Base-by-base conservation (phyloP, 2,329 filamentous ascomycete species). In the Penicillium italicum region DNA sequence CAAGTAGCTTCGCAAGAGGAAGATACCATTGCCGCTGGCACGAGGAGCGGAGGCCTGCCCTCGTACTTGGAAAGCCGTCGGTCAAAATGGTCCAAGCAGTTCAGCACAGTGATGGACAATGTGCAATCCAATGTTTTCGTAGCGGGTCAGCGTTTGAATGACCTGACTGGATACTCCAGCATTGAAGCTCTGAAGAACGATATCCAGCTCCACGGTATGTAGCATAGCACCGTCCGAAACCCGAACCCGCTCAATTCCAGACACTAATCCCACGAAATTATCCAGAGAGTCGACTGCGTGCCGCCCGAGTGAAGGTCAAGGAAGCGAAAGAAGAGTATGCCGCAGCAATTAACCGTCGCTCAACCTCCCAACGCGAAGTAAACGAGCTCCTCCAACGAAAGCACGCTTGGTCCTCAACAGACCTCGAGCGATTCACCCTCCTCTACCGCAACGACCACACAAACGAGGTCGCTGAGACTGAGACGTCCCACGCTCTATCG, bases 381-480 rank as follows among this genome's bases (percentile, higher is more conserved):
- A 97, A 96, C 44, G 90, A 91, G 22, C 82, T 99, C 24, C 83
- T 99, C 8, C 93, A 96, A 59, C 85, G 94, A 55, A 97, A 99
- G 76, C 91, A 96, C 74, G 88, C 87, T 18, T 99, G 94, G 94
- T 86, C 86, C 0, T 86, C 92, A 0, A 72, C 79, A 1, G 94
- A 99, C 75, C 83, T 99, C 30, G 94, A 99, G 76, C 86, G 93
- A 53, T 99, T 99, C 80, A 99, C 95, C 56, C 82, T 85, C 34
- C 83, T 99, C 42, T 97, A 99, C 75, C 85, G 94, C 42, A 88
- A 87, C 51, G 94, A 99, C 76, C 94, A 99, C 74, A 84, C 90
- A 64, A 92, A 97, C 69, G 94, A 99, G 70, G 89, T 92, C 59
- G 86, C 86, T 31, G 93, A 97, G 33, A 78, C 82, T 26, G 80